phyloP scores from a whole-genome alignment of 2,329 filamentous ascomycete species.

The Dothideomycetes sp. region DNA sequence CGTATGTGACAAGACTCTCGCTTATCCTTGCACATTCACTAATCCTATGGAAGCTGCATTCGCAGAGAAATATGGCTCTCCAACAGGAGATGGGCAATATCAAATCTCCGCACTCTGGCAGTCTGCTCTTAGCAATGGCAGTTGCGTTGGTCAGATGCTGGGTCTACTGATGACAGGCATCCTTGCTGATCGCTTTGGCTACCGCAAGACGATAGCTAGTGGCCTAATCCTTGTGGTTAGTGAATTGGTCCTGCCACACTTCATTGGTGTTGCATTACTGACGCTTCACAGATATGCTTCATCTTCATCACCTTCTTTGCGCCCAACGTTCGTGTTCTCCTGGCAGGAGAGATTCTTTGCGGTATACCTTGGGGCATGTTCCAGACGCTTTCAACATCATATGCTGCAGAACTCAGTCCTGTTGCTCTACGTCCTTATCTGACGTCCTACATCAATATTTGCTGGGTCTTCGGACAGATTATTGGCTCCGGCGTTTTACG shows the following conservation, averaged over 20 bases:
- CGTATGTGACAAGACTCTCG: slow-evolving; percentile 4
- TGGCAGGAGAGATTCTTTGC: slow-evolving; percentile 26
- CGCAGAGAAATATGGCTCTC: slow-evolving; percentile 25
- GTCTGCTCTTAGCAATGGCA: slow-evolving; percentile 43
- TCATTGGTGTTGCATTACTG: background rate
- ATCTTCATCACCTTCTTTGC: slow-evolving; percentile 10
- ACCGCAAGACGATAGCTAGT: slow-evolving; percentile 44
- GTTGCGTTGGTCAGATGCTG: slow-evolving; percentile 52
- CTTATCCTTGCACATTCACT: slow-evolving; percentile 1
- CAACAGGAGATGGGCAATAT: slow-evolving; percentile 26
- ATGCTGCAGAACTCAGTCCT: slow-evolving; percentile 56
- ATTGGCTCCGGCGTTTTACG: slow-evolving; percentile 29
- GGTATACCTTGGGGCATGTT: slow-evolving; percentile 25
- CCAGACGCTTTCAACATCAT: slow-evolving; percentile 38
- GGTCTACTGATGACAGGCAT: slow-evolving; percentile 57
- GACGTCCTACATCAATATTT: slow-evolving; percentile 50
- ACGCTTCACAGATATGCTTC: slow-evolving; percentile 5
- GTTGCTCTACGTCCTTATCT: slow-evolving; percentile 45
- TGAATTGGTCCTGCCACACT: background rate
- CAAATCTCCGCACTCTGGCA: slow-evolving; percentile 44
- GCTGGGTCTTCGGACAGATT: slow-evolving; percentile 52
- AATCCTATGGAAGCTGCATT: slow-evolving; percentile 17
- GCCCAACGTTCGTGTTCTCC: slow-evolving; percentile 12
- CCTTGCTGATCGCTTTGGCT: slow-evolving; percentile 42
- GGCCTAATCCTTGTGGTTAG: slow-evolving; percentile 39